These are phyloP conservation scores for Bipolaris gigantea DNA, from an alignment of 2,329 filamentous ascomycete species.

Conservation along the genomic window DNA sequence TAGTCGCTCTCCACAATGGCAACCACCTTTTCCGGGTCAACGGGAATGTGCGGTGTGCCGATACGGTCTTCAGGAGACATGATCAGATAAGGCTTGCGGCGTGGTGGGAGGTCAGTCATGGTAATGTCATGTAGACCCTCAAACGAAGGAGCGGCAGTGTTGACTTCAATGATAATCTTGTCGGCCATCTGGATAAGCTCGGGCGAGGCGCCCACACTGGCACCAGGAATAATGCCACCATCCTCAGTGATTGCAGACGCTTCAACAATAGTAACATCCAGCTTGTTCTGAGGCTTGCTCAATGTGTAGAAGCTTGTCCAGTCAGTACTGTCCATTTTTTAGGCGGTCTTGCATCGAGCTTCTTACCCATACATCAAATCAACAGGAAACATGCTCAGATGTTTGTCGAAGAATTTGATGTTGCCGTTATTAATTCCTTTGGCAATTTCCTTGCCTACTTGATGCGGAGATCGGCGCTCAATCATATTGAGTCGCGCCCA, in stretches of 20 bases:
- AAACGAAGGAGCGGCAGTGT: slow-evolving; percentile 81
- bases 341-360: slow-evolving; percentile 18
- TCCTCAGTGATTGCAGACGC: slow-evolving; percentile 86
- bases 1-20: slow-evolving; percentile 85
- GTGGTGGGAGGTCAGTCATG: slow-evolving; percentile 80
- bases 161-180: slow-evolving; percentile 92
- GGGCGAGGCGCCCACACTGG: slow-evolving; percentile 80
- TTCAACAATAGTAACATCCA: slow-evolving; percentile 85
- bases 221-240: slow-evolving; percentile 84
- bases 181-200: slow-evolving; percentile 89
- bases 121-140: slow-evolving; percentile 87
- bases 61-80: slow-evolving; percentile 86
- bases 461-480: slow-evolving; percentile 78
- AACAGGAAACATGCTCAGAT: slow-evolving; percentile 87
- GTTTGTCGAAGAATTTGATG: slow-evolving; percentile 93
- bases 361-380: slow-evolving; percentile 72
- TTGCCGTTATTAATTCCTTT: slow-evolving; percentile 87
- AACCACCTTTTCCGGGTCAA: slow-evolving; percentile 82
- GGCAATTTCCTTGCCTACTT: slow-evolving; percentile 86
- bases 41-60: slow-evolving; percentile 76
- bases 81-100: slow-evolving; percentile 81
- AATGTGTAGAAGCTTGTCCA: slow-evolving; percentile 73
- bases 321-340: slow-evolving; percentile 6
- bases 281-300: slow-evolving; percentile 69
- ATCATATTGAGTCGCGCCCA: slow-evolving; percentile 94